phyloP scores from a whole-genome alignment of 345 rosid species.

The Corchorus capsularis region DNA sequence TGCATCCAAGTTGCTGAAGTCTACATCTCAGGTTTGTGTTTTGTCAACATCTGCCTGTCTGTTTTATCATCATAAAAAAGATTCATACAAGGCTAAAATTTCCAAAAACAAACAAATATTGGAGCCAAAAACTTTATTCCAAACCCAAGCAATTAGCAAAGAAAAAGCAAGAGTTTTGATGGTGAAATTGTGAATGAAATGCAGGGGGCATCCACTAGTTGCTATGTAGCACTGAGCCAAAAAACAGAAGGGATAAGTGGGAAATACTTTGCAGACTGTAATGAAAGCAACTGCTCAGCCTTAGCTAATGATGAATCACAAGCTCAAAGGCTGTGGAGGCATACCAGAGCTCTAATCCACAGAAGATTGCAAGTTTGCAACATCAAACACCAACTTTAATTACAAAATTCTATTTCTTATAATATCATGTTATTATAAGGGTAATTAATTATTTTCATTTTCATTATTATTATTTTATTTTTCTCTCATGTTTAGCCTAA shows the following conservation, averaged over 20 bases:
- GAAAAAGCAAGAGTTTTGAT: background rate
- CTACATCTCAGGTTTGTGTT: constrained; percentile 65
- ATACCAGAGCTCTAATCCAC: constrained; percentile 54
- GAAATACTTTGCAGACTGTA: constrained; percentile 87
- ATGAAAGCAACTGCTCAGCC: constrained; percentile 69
- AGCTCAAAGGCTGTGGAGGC: constrained; percentile 64
- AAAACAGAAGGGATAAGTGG: constrained; percentile 59
- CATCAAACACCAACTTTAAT: constrained; percentile 16
- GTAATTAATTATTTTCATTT: too few relatives aligned
- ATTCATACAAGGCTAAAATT: background rate
- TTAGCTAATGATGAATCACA: constrained; percentile 68
- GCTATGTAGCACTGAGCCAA: constrained; percentile 84
- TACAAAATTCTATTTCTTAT: too few relatives aligned
- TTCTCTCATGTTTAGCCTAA: background rate
- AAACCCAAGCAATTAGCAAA: too few relatives aligned
- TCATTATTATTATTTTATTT: background rate
- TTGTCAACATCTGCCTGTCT: background rate
- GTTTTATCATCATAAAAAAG: background rate
- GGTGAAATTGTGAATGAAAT: background rate
- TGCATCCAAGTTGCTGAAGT: constrained; percentile 86
- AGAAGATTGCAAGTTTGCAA: constrained; percentile 31
- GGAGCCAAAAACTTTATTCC: background rate
- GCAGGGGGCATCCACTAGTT: constrained; percentile 96
- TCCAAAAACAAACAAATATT: background rate
- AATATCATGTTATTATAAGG: too few relatives aligned